Percentiles rank a stretch among this genome's conserved stretches.
phyloP scores from a whole-genome alignment of 2,329 filamentous ascomycete genomes.

The Fusarium cicatricum region DNA sequence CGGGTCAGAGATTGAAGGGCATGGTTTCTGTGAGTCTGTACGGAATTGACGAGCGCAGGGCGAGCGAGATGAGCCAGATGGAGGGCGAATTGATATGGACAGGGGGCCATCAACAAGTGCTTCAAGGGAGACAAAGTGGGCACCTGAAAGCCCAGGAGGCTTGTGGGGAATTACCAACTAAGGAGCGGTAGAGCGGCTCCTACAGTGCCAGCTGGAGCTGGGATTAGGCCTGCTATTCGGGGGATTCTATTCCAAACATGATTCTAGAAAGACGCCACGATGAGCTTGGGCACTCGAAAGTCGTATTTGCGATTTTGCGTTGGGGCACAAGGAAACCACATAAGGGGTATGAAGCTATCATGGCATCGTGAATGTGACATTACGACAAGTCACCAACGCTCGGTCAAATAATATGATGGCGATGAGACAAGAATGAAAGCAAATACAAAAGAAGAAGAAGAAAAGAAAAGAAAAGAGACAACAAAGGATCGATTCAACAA shows the following conservation, averaged over 20 bases:
- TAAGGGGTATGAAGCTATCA: conserved; percentile 17
- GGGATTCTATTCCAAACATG: conserved; percentile 37
- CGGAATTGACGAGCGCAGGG: conserved; percentile 31
- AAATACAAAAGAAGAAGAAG: conserved; percentile 16
- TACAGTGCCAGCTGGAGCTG: conserved; percentile 11
- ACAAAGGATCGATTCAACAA: conserved; percentile 16
- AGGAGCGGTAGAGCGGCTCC: conserved; percentile 31
- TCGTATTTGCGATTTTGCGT: conserved; percentile 11
- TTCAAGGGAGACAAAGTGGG: conserved; percentile 33
- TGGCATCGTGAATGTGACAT: conserved; percentile 33
- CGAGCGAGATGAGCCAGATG: conserved; percentile 38
- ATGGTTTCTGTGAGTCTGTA: conserved; percentile 5
- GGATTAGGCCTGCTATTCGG: conserved; percentile 32
- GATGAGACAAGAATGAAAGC: conserved; percentile 31
- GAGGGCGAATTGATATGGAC: conserved; percentile 36
- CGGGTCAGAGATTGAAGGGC: conserved; percentile 2
- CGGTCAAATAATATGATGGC: conserved; percentile 28
- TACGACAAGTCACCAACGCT: conserved; percentile 31
- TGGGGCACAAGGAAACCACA: conserved; percentile 13
- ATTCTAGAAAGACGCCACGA: conserved; percentile 42
- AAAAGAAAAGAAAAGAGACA: conserved; percentile 9
- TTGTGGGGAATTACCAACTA: conserved; percentile 40
- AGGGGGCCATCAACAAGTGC: conserved; percentile 21
- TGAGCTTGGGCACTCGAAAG: conserved; percentile 14
- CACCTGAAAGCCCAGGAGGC: conserved; percentile 14